phyloP scores from a whole-genome alignment of 2,329 filamentous ascomycete species.

The Penicillium sp. region DNA sequence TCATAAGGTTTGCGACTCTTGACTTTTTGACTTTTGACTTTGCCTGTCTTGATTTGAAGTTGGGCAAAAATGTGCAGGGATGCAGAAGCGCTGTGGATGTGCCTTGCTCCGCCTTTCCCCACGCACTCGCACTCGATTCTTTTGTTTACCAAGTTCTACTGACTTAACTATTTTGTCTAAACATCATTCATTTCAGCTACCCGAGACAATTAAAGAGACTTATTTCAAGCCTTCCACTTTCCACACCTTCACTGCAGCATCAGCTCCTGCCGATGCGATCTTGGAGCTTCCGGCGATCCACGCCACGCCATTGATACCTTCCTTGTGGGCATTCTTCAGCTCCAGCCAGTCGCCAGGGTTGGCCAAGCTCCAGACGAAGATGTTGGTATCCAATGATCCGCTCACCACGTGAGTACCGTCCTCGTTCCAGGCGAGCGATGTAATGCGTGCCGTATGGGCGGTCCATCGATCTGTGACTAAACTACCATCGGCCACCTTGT shows the following conservation, averaged over 20 bases:
- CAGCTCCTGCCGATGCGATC: slow-evolving; percentile 74
- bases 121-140: not conserved
- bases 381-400: slow-evolving; percentile 82
- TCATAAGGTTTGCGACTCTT: not conserved
- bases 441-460: slow-evolving; percentile 64
- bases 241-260: slow-evolving; percentile 92
- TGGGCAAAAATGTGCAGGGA: not conserved
- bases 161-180: not conserved
- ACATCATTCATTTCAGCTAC: not conserved
- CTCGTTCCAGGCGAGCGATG: slow-evolving; percentile 69
- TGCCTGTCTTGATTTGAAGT: not conserved
- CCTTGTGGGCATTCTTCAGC: slow-evolving; percentile 85
- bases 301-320: slow-evolving; percentile 80
- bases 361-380: slow-evolving; percentile 83
- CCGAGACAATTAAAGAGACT: not conserved
- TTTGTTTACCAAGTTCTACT: too few relatives aligned
- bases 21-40: not conserved
- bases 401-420: slow-evolving; percentile 73
- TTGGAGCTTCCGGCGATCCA: slow-evolving; percentile 66
- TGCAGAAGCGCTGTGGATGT: not conserved
- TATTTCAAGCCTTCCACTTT: slow-evolving; percentile 52
- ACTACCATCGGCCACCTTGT: slow-evolving; percentile 61
- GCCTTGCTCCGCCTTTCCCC: not conserved
- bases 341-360: slow-evolving; percentile 82
- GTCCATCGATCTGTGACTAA: slow-evolving; percentile 76